Conservation (phyloP, 345 rosid species). For the Moringa oleifera region DNA sequence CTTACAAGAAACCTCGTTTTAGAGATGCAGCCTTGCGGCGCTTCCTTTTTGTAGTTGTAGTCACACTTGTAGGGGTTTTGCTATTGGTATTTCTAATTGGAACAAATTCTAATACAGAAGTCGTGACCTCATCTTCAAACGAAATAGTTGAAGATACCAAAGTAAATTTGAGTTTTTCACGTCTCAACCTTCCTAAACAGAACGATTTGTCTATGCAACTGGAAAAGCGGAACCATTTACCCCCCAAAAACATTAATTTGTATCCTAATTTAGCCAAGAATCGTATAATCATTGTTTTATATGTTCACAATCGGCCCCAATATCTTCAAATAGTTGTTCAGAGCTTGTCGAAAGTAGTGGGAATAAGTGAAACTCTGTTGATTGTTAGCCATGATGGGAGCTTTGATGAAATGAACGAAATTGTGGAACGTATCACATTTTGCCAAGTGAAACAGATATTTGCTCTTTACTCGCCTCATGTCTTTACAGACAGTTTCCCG, state of each 20-base stretch:
- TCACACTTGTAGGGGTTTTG: constrained; percentile 47
- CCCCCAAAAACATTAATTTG: constrained; percentile 66
- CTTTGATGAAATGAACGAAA: constrained; percentile 79
- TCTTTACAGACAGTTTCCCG: constrained; percentile 57
- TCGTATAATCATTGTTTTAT: constrained; percentile 70
- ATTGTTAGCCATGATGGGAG: constrained; percentile 95
- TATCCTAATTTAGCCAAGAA: constrained; percentile 63
- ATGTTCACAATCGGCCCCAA: constrained; percentile 91
- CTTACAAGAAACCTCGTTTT: constrained; percentile 53
- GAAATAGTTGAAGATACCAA: constrained; percentile 26
- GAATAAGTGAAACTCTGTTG: constrained; percentile 80
- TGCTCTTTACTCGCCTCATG: constrained; percentile 81
- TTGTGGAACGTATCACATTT: constrained; percentile 70
- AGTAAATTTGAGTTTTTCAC: constrained; percentile 14
- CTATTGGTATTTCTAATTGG: constrained; percentile 47
- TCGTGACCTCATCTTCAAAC: constrained; percentile 20
- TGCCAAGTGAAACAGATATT: constrained; percentile 91
- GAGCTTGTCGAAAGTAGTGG: constrained; percentile 76
- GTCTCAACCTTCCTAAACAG: constrained; percentile 50
- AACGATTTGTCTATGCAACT: constrained; percentile 49
- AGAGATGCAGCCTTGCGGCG: constrained; percentile 51
- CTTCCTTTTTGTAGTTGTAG: constrained; percentile 37
- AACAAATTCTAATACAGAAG: constrained; percentile 28
- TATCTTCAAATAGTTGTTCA: constrained; percentile 71
- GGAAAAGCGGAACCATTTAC: constrained; percentile 51